Percentiles rank a stretch among this genome's conserved stretches.
Conservation (phyloP, 2,329 filamentous ascomycete genomes). For the Aspergillus costaricaensis region DNA sequence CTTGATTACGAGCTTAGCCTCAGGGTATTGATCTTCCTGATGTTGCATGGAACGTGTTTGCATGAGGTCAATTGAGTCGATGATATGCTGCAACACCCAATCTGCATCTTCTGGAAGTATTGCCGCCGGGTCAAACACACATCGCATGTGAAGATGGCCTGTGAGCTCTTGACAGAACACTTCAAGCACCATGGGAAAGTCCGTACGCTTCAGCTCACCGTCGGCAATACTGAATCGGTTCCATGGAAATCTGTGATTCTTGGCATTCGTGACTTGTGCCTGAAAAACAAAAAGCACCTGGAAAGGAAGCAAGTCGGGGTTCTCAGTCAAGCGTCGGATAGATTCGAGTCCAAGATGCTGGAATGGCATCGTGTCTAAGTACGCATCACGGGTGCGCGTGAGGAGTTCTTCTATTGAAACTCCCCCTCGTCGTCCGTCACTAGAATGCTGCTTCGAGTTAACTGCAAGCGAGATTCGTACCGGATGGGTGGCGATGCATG, state of each 20-base stretch:
- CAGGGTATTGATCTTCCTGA: neutral
- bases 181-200: constrained; percentile 12
- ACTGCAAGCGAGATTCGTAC: constrained; percentile 3
- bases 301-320: constrained; percentile 6
- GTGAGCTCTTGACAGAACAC: constrained; percentile 3
- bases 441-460: neutral
- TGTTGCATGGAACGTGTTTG: neutral
- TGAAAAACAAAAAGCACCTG: constrained; percentile 13
- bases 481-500: constrained; percentile 11
- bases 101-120: constrained; percentile 1
- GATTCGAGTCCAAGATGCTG: constrained; percentile 7
- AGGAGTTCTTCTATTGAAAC: neutral
- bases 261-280: neutral
- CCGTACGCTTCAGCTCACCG: neutral
- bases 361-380: constrained; percentile 7
- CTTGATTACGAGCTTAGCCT: neutral
- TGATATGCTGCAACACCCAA: constrained; percentile 7
- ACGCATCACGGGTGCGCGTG: neutral
- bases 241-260: neutral
- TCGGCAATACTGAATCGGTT: neutral
- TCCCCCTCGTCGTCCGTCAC: neutral
- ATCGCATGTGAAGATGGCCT: constrained; percentile 4
- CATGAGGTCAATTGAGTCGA: neutral
- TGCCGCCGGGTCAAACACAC: constrained; percentile 5
- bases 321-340: constrained; percentile 1